These are phyloP conservation scores for Oemleria cerasiformis DNA, from an alignment of 306 rosid species.

Conservation along the genomic window DNA sequence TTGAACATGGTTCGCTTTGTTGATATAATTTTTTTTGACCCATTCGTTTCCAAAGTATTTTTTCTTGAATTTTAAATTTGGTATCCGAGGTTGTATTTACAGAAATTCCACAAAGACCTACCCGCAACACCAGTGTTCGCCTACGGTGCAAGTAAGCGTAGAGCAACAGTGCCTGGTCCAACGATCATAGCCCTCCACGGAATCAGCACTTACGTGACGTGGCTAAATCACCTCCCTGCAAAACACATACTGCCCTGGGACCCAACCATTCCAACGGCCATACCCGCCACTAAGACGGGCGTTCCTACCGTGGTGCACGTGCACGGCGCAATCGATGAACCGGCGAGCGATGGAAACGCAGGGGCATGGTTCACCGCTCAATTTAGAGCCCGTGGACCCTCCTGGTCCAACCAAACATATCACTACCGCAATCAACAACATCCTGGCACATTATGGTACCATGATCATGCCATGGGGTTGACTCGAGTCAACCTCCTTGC, in stretches of 20 bases:
- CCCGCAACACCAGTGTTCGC: slow-evolving; percentile 67
- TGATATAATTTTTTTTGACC: not conserved
- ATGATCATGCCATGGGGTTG: slow-evolving; percentile 84
- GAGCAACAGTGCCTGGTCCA: slow-evolving; percentile 80
- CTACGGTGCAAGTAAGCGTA: slow-evolving; percentile 36
- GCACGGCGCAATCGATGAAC: slow-evolving; percentile 66
- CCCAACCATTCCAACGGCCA: slow-evolving; percentile 65
- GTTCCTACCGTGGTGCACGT: slow-evolving; percentile 81
- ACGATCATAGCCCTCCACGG: slow-evolving; percentile 63
- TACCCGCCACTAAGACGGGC: slow-evolving; percentile 33
- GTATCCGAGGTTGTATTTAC: not conserved
- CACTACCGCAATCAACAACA: slow-evolving; percentile 64
- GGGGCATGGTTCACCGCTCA: slow-evolving; percentile 60
- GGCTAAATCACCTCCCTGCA: slow-evolving; percentile 68
- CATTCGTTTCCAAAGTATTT: not conserved
- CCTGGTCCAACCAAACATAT: slow-evolving; percentile 46
- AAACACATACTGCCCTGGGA: slow-evolving; percentile 84
- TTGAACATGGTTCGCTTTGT: no score
- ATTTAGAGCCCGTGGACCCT: slow-evolving; percentile 43
- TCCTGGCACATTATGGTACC: slow-evolving; percentile 83
- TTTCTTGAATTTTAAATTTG: not conserved
- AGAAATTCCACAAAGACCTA: slow-evolving; percentile 83
- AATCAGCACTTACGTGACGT: slow-evolving; percentile 49
- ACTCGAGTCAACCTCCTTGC: slow-evolving; percentile 70
- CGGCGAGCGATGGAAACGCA: slow-evolving; percentile 65